Base-by-base conservation (phyloP, 2,329 filamentous ascomycete species). In the Pseudopithomyces chartarum region DNA sequence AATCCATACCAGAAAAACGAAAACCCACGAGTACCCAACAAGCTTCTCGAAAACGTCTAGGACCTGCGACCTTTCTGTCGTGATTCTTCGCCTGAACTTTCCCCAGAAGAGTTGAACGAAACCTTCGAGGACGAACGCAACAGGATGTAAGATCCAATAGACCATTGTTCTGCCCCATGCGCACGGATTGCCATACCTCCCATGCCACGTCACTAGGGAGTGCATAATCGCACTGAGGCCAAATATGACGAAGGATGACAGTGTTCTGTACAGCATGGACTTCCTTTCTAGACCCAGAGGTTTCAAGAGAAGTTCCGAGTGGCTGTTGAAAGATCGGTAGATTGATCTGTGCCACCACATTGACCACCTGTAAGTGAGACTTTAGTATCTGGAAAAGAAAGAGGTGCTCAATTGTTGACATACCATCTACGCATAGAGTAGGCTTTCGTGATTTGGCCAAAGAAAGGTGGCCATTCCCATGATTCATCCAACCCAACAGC, bases 91-190 rank as follows among this genome's bases (percentile, higher is more conserved):
- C 11, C 17, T 26, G 3, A 33, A 13, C 17, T 17, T 34, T n/a
- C 19, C 11, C 55, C 55, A 57, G 1, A 12, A 34, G 12, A 11
- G 19, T 43, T 55, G 55, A 39, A 58, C 55, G 6, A 39, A 26
- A 5, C 38, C 52, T 29, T 58, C 56, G 3, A 54, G 13, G 8
- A 58, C 33, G 20, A 58, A 58, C 3, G 46, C 52, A 23, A 58
- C n/a, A 26, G 56, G 56, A 20, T 55, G 56, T 13, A 51, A 23
- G 15, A 52, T 19, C 56, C 52, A 55, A 26, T 42, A 58, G 19
- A 17, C 2, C 56, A 58, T 54, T 19, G 42, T 55, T 23, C 39
- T 47, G 2, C 46, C 36, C 52, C 56, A 58, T 20, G 51, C 51
- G 38, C 56, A 58, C 7, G 7, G 2, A 11, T 47, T 55, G 13